Conservation (phyloP, 352 stramenopile genomes). For the Phytopythium sindhum region DNA sequence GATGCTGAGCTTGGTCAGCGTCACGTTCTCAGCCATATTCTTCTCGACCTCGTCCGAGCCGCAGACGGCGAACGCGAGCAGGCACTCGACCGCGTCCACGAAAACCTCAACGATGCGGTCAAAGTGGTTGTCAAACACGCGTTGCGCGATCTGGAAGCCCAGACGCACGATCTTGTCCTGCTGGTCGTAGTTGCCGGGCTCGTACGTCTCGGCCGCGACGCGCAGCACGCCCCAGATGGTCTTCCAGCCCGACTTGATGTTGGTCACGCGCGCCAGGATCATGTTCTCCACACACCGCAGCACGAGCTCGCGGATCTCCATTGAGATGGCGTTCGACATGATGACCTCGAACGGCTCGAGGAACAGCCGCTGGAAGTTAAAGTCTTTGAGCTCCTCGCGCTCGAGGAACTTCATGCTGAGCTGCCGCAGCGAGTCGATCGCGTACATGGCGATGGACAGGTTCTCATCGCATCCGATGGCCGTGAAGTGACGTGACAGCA, state of each 20-base stretch:
- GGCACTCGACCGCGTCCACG: constrained; percentile 73
- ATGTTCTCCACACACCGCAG: constrained; percentile 91
- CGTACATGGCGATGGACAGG: constrained; percentile 97
- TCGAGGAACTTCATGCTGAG: constrained; percentile 99
- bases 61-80: constrained; percentile 78
- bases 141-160: constrained; percentile 84
- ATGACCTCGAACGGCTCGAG: constrained; percentile 97
- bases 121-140: constrained; percentile 78
- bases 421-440: constrained; percentile 98
- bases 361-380: constrained; percentile 99
- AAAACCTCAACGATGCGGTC: constrained; percentile 77
- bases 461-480: constrained; percentile 96
- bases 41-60: constrained; percentile 63
- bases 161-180: constrained; percentile 82
- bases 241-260: constrained; percentile 93
- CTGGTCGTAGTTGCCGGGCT: constrained; percentile 39
- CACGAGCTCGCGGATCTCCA: constrained; percentile 89
- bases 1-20: constrained; percentile 64
- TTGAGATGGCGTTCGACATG: constrained; percentile 79
- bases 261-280: constrained; percentile 80
- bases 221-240: constrained; percentile 92
- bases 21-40: constrained; percentile 41
- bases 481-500: constrained; percentile 97
- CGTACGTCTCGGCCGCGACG: constrained; percentile 84
- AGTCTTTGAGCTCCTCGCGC: constrained; percentile 97